phyloP scores from a whole-genome alignment of 2,329 filamentous ascomycete genomes.

The Penicillium sp. region DNA sequence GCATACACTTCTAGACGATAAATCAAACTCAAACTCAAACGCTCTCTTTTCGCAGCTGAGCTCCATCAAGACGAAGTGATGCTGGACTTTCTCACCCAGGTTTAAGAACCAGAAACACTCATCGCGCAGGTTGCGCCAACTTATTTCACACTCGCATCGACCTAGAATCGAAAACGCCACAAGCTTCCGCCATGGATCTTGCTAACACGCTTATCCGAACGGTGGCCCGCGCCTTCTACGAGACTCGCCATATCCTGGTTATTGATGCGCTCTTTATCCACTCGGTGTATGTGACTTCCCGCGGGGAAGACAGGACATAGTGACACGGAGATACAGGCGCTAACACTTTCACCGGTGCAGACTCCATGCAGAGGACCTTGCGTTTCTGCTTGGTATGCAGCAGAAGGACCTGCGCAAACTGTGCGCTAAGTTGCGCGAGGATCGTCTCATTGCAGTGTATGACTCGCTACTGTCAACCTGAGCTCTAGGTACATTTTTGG shows the following conservation, averaged over 20 bases:
- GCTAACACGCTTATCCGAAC: slow-evolving; percentile 83
- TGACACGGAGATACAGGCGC: background rate
- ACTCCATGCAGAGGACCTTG: slow-evolving; percentile 85
- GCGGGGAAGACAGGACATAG: background rate
- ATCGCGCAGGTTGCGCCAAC: slow-evolving; percentile 5
- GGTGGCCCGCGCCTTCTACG: slow-evolving; percentile 83
- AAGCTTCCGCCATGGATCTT: slow-evolving; percentile 60
- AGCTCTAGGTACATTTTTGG: slow-evolving; percentile 5
- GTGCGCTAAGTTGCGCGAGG: slow-evolving; percentile 81
- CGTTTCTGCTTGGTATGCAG: slow-evolving; percentile 85
- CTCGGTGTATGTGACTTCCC: slow-evolving; percentile 60
- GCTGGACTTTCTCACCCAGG: slow-evolving; percentile 2
- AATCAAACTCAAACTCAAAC: background rate
- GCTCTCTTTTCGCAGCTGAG: background rate
- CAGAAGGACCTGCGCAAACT: slow-evolving; percentile 90
- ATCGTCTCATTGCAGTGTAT: slow-evolving; percentile 82
- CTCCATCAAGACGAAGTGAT: background rate
- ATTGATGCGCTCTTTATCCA: slow-evolving; percentile 79
- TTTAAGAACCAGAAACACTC: slow-evolving; percentile 3
- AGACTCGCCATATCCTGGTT: slow-evolving; percentile 80
- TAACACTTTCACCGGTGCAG: slow-evolving; percentile 40
- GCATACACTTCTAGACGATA: background rate
- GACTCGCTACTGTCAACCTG: slow-evolving; percentile 33
- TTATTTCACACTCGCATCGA: background rate
- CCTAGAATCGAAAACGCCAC: background rate